phyloP scores from a whole-genome alignment of 805 yeast species.

The Cyberlindnera nakhonratchasimensis region DNA sequence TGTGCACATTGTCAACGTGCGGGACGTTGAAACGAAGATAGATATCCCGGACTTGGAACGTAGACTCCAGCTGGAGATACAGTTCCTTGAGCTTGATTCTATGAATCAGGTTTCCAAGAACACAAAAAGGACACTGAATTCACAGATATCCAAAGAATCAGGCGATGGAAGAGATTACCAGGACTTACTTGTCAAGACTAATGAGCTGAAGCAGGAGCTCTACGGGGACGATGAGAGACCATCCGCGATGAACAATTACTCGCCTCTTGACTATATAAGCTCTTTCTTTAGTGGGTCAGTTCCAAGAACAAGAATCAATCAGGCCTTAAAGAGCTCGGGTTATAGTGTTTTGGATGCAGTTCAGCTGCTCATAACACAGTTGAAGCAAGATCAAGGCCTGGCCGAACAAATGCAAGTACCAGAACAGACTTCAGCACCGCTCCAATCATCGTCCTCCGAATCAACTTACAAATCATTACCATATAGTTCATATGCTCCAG shows the following conservation, averaged over 20 bases:
- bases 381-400: conserved; percentile 14
- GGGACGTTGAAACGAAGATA: conserved; percentile 15
- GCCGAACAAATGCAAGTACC: neutral
- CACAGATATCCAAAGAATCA: neutral
- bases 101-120: conserved; percentile 3
- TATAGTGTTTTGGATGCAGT: conserved; percentile 33
- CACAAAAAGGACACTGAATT: neutral
- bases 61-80: conserved; percentile 26
- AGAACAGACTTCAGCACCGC: neutral
- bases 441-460: neutral
- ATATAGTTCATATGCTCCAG: neutral
- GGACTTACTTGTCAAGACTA: conserved; percentile 20
- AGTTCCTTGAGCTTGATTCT: conserved; percentile 21
- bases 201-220: conserved; percentile 19
- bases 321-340: conserved; percentile 34
- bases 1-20: conserved; percentile 24
- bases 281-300: conserved; percentile 32
- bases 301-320: conserved; percentile 33
- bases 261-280: conserved; percentile 38
- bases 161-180: conserved; percentile 14
- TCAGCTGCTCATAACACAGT: conserved; percentile 18
- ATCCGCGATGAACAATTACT: conserved; percentile 7
- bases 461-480: neutral
- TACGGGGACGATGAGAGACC: conserved; percentile 16
- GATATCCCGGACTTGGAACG: conserved; percentile 28